Conservation (phyloP, 192 early-diverging fungal genomes). For the Rhizoclosmatium globosum region DNA sequence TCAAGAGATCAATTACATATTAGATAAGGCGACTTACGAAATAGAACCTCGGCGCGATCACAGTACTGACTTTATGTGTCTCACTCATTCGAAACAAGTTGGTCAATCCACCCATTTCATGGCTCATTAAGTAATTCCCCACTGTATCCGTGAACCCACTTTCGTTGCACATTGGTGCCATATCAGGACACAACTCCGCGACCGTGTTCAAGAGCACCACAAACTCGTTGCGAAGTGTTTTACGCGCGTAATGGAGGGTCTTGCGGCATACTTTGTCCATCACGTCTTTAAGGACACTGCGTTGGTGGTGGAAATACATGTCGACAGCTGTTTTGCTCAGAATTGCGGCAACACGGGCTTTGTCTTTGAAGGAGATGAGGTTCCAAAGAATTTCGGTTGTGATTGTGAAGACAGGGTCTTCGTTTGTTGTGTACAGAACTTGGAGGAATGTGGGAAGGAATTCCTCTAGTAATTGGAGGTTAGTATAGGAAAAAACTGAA, state of each 20-base stretch:
- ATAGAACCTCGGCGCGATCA: neutral
- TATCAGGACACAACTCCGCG: neutral
- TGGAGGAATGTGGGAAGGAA: conserved; percentile 1
- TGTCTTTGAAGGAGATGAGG: conserved; percentile 24
- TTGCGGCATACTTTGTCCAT: conserved; percentile 5
- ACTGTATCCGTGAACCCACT: conserved; percentile 22
- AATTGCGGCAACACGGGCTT: neutral
- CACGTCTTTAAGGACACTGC: neutral
- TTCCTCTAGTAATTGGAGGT: neutral
- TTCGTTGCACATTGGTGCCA: neutral
- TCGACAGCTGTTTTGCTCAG: neutral
- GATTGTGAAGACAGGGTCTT: conserved; percentile 5
- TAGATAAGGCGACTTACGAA: conserved; percentile 6
- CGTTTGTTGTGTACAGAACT: neutral
- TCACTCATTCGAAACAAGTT: conserved; percentile 15
- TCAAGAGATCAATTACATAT: neutral
- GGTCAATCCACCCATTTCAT: conserved; percentile 29
- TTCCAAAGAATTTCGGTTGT: conserved; percentile 34
- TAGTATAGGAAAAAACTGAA: neutral
- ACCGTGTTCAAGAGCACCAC: conserved; percentile 2
- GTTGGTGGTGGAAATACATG: neutral
- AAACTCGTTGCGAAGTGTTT: conserved; percentile 25
- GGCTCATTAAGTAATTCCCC: conserved; percentile 21
- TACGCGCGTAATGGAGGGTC: neutral
- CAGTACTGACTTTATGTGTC: neutral